Percentiles rank a stretch among this genome's conserved stretches.
phyloP scores from a whole-genome alignment of 345 rosid species.

The Bretschneidera sinensis region DNA sequence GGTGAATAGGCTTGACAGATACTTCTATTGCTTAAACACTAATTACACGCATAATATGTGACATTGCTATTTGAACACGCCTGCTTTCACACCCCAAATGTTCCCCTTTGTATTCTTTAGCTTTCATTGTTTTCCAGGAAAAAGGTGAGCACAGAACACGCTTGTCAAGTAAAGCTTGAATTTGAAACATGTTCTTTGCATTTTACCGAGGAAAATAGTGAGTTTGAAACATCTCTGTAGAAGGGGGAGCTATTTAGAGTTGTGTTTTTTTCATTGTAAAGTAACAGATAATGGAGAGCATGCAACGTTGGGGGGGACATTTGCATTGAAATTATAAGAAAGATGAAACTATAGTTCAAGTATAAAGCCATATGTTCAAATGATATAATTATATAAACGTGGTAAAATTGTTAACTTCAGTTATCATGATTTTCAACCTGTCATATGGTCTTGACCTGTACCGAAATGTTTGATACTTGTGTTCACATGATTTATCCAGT shows the following conservation, averaged over 20 bases:
- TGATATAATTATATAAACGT: background rate
- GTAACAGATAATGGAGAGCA: background rate
- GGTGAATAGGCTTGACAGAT: background rate
- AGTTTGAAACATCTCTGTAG: too few species aligned
- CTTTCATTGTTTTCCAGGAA: background rate
- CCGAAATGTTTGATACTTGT: conserved; percentile 9
- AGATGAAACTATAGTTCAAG: too few species aligned
- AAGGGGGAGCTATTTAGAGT: too few species aligned
- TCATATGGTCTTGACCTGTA: background rate
- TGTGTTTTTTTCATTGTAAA: too few species aligned
- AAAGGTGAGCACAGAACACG: background rate
- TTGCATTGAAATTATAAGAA: too few species aligned
- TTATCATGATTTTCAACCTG: background rate
- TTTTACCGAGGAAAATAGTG: too few species aligned
- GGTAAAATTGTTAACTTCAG: background rate
- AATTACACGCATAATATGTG: background rate
- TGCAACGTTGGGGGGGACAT: too few species aligned
- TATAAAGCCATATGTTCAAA: too few species aligned
- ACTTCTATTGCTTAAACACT: background rate
- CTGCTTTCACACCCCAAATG: background rate
- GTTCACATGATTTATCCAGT: background rate
- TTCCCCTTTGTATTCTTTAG: background rate
- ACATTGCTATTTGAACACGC: background rate
- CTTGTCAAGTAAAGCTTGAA: background rate
- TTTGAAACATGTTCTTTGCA: background rate